Percentiles rank a stretch among this genome's conserved stretches.
Evolutionary conservation across 345 rosid species (phyloP).

Genomic region (Eucalyptus melliodora): DNA sequence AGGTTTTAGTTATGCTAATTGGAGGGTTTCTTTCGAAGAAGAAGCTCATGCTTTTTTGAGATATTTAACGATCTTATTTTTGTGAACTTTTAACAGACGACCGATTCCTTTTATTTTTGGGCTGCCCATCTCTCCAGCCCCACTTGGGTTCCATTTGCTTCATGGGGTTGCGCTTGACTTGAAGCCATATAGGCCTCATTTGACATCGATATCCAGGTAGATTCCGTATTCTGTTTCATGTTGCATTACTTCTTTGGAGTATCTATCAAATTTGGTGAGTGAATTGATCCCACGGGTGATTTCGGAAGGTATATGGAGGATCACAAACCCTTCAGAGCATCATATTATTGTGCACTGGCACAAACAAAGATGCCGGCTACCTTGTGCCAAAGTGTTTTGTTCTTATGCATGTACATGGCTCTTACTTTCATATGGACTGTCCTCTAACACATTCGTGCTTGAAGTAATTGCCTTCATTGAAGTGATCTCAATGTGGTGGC

Average conservation of each 20-base stretch:
- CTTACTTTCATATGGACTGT: conserved; percentile 48
- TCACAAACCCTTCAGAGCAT: conserved; percentile 55
- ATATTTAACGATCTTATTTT: background rate
- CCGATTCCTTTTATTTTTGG: conserved; percentile 63
- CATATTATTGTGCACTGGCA: conserved; percentile 38
- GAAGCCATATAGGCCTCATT: conserved; percentile 38
- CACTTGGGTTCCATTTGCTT: conserved; percentile 50
- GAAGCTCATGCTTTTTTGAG: background rate
- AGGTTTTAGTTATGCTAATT: background rate
- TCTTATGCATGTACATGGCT: conserved; percentile 44
- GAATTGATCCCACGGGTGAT: background rate
- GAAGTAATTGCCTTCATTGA: conserved; percentile 51
- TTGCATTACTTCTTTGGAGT: background rate
- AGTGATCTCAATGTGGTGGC: conserved; percentile 57
- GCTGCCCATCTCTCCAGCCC: conserved; percentile 57
- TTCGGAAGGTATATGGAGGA: conserved; percentile 42
- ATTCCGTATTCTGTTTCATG: background rate
- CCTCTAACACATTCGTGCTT: conserved; percentile 41
- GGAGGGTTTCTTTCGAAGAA: background rate
- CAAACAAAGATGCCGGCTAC: conserved; percentile 46
- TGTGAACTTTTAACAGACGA: conserved; percentile 22
- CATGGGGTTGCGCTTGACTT: conserved; percentile 69
- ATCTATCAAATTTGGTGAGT: background rate
- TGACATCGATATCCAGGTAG: conserved; percentile 48
- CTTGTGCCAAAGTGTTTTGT: conserved; percentile 36